Conservation (phyloP, 495 filamentous ascomycete genomes). For the Xylaria grammica region DNA sequence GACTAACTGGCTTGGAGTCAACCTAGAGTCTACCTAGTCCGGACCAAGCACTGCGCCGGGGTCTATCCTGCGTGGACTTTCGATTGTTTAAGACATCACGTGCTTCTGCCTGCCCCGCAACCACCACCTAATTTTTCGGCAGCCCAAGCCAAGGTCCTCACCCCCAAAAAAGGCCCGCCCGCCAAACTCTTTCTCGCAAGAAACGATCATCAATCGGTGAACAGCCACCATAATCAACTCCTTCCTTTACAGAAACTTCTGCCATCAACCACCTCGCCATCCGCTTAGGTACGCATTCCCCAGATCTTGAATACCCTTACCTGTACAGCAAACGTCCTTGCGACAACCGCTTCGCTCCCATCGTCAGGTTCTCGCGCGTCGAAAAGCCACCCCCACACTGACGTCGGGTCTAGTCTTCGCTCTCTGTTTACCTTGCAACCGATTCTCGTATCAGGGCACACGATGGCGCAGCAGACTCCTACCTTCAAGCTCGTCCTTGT, state of each 20-base stretch:
- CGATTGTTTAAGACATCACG: constrained; percentile 18
- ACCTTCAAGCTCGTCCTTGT: constrained; percentile 99
- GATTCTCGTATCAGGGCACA: constrained; percentile 31
- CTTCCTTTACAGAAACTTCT: neutral
- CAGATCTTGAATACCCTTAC: constrained; percentile 6
- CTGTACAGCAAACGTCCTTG: neutral
- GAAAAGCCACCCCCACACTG: constrained; percentile 30
- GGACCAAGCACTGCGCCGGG: neutral
- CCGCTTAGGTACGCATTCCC: constrained; percentile 14
- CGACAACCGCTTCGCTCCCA: constrained; percentile 4
- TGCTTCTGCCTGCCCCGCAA: constrained; percentile 26
- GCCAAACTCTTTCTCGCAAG: constrained; percentile 28
- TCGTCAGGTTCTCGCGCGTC: constrained; percentile 16
- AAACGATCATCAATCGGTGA: constrained; percentile 23
- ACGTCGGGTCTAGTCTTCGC: constrained; percentile 38
- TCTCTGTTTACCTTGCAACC: constrained; percentile 47
- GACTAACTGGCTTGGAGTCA: too few relatives aligned
- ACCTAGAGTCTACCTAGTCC: too few relatives aligned
- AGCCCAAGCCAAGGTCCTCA: constrained; percentile 23
- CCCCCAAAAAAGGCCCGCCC: constrained; percentile 23
- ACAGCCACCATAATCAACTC: constrained; percentile 12
- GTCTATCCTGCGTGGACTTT: constrained; percentile 4
- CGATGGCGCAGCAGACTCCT: constrained; percentile 64
- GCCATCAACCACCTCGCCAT: neutral
- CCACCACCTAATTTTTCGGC: constrained; percentile 25